A percentile compares a stretch with the other conserved stretches of the same genome.
Conservation (phyloP, 83 land plant species). For the Picea abies region DNA sequence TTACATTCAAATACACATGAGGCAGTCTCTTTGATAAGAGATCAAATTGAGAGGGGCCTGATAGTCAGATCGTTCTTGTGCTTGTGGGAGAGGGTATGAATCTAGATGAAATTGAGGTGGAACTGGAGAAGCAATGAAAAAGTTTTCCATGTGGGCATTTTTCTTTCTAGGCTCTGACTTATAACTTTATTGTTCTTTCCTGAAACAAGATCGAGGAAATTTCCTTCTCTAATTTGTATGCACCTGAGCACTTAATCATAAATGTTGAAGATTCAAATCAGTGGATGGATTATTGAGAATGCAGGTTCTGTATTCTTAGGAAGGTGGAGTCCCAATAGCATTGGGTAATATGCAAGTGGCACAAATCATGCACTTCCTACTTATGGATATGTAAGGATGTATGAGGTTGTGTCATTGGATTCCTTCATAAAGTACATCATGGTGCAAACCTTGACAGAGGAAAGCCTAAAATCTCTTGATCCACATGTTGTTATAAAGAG, state of each 20-base stretch:
- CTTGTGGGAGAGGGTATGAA: too few relatives aligned
- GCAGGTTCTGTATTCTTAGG: slow-evolving; percentile 37
- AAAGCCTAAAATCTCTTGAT: slow-evolving; percentile 75
- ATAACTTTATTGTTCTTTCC: too few relatives aligned
- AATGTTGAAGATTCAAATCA: slow-evolving; percentile 55
- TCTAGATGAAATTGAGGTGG: too few relatives aligned
- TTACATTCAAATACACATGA: too few relatives aligned
- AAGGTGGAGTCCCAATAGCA: slow-evolving; percentile 97
- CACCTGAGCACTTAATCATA: too few relatives aligned
- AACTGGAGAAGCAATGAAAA: slow-evolving; percentile 29
- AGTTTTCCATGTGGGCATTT: background rate
- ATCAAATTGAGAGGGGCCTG: too few relatives aligned
- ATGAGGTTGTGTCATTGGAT: slow-evolving; percentile 89
- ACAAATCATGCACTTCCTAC: slow-evolving; percentile 99
- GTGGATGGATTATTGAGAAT: slow-evolving; percentile 90
- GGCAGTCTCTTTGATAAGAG: too few relatives aligned
- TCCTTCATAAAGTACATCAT: slow-evolving; percentile 96
- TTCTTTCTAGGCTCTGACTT: too few relatives aligned
- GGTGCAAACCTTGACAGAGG: slow-evolving; percentile 30
- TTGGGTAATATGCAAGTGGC: slow-evolving; percentile 98
- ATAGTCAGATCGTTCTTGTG: too few relatives aligned
- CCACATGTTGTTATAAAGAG: slow-evolving; percentile 68
- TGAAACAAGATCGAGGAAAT: too few relatives aligned
- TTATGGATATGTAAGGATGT: slow-evolving; percentile 99
- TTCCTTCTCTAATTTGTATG: too few relatives aligned